Base-by-base conservation (phyloP, 495 filamentous ascomycete genomes). In the Lasiosphaeria ovina region DNA sequence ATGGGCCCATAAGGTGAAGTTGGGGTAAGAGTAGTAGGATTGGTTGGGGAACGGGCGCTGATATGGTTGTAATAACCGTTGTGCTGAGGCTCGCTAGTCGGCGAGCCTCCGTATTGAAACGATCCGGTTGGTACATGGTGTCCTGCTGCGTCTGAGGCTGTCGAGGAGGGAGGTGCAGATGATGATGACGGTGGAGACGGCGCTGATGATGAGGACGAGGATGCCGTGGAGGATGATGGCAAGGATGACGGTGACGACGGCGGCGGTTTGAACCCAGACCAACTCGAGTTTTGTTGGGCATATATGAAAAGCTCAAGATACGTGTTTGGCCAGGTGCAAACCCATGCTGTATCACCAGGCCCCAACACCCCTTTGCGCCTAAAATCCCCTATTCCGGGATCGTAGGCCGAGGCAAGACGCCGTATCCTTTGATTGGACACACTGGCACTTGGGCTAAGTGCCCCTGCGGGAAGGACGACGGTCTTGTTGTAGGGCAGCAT, bases 281-380 rank as follows among this genome's bases (percentile, higher is more conserved):
- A 68, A 59, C 75, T 78, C 51, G 76, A 75, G 62, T 80, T 85
- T 63, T 88, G 80, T 51, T 83, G 81, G 57, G 87, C 77, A 69
- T 93, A 97, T 59, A 97, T 85, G 70, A 92, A 94, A 16, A 87
- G 79, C 63, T 96, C 91, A 51, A 97, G 76, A 50, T 85, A 79
- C 0, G 92, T 96, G 5, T 84, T 78, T 60, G 93, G 92, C 91
- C 91, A 97, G 67, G 81, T 88, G 71, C 93, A 97, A 64, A 90
- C 86, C 92, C 92, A 97, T 2, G 90, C 87, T 54, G 81, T 84
- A 40, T 93, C 87, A 0, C 86, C 85, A 3, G 77, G 73, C 54
- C 81, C 64, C 3, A 84, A 83, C 44, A 78, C 64, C 16, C 80
- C 66, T 59, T 81, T 86, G 44, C 80, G 74, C 38, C 73, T 77